phyloP scores from a whole-genome alignment of 1,139 yeast genomes.

The Diutina ranongensis region DNA sequence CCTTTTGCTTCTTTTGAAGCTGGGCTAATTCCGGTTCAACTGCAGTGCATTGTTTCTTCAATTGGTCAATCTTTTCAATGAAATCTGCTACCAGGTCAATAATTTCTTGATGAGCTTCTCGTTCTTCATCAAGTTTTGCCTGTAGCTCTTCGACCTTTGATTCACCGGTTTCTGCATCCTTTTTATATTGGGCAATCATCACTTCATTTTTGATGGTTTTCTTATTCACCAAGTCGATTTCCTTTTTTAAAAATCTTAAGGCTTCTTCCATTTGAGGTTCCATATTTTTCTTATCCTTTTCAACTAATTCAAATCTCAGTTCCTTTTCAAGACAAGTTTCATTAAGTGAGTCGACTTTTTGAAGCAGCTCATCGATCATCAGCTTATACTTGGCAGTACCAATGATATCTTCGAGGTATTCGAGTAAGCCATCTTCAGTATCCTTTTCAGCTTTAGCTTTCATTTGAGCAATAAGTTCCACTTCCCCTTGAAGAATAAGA shows the following conservation, averaged over 20 bases:
- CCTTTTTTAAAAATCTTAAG: constrained; percentile 49
- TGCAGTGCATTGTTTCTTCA: neutral
- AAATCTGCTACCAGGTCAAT: neutral
- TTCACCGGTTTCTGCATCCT: constrained; percentile 19
- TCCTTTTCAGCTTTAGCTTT: constrained; percentile 92
- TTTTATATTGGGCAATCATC: constrained; percentile 30
- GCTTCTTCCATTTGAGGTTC: constrained; percentile 68
- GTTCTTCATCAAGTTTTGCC: constrained; percentile 35
- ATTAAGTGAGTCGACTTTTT: constrained; percentile 56
- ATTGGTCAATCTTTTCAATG: constrained; percentile 17
- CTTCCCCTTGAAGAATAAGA: constrained; percentile 93
- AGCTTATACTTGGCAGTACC: constrained; percentile 83
- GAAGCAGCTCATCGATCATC: constrained; percentile 54
- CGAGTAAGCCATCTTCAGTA: constrained; percentile 86
- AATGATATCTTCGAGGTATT: constrained; percentile 90
- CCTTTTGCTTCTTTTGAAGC: constrained; percentile 20
- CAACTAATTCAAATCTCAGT: constrained; percentile 67
- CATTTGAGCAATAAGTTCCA: constrained; percentile 97
- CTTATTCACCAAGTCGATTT: constrained; percentile 46
- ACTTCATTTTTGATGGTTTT: constrained; percentile 50
- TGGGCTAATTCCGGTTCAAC: neutral
- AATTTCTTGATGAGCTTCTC: constrained; percentile 31
- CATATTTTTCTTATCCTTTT: constrained; percentile 58
- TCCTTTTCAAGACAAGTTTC: constrained; percentile 77
- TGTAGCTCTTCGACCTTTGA: constrained; percentile 24